These are phyloP conservation scores for Colletotrichum tofieldiae DNA, from an alignment of 2,329 filamentous ascomycete genomes.

Conservation along the genomic window DNA sequence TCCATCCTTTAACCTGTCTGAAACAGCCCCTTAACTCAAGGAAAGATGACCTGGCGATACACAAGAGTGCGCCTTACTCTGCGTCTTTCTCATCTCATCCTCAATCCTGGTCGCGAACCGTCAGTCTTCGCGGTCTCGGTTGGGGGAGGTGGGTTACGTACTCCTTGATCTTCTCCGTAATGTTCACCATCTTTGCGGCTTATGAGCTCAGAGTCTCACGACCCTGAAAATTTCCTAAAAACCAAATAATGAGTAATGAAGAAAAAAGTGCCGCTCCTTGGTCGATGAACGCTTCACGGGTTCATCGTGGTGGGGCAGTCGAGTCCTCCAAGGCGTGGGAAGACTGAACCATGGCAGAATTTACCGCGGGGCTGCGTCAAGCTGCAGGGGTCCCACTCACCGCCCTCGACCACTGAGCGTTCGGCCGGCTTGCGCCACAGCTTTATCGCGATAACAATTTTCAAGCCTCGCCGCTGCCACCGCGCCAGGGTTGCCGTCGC, in stretches of 20 bases:
- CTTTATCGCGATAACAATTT: constrained; percentile 39
- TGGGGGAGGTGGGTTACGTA: constrained; percentile 60
- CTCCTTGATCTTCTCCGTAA: constrained; percentile 99
- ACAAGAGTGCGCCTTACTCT: constrained; percentile 76
- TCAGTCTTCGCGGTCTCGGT: constrained; percentile 42
- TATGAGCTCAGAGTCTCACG: constrained; percentile 41
- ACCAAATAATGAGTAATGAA: constrained; percentile 12
- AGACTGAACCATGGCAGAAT: constrained; percentile 36
- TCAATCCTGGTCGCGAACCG: constrained; percentile 81
- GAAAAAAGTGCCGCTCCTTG: constrained; percentile 5
- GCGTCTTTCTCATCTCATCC: constrained; percentile 99
- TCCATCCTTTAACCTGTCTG: not conserved
- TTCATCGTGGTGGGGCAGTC: constrained; percentile 42
- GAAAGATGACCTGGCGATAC: not conserved
- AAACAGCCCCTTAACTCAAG: not conserved
- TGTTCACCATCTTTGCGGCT: constrained; percentile 89
- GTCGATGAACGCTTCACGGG: constrained; percentile 38
- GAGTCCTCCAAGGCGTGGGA: constrained; percentile 24
- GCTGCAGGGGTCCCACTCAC: constrained; percentile 30
- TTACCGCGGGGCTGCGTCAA: constrained; percentile 42
- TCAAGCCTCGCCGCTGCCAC: constrained; percentile 18
- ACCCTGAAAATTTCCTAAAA: constrained; percentile 18
- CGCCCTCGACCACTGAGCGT: constrained; percentile 20
- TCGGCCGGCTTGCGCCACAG: constrained; percentile 31
- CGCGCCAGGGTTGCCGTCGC: constrained; percentile 11